Base-by-base conservation (phyloP, 148 eudicot genomes). In the Salicornia ramosissima region DNA sequence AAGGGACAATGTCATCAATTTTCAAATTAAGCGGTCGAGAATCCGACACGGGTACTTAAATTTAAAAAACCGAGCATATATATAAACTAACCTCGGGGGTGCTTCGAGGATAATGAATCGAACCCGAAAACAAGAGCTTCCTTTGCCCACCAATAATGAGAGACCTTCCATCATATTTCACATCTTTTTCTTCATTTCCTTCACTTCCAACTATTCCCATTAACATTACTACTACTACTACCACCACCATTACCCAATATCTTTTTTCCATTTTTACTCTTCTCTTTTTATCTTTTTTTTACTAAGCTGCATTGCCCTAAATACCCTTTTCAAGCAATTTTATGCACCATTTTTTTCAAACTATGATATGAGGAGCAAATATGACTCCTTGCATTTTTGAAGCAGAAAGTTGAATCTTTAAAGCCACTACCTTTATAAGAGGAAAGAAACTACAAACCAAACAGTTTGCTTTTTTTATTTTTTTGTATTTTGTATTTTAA, bases 81-180 rank as follows among this genome's bases (percentile, higher is more conserved):
- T 18, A 8, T 3, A 53, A 21, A 59, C 51, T 10, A 75, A 92
- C 97, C 89, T 89, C 73, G 56, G 96, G 93, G 24, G 96, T 87
- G 62, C 91, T 87, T 19, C 97, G 88, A 62, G 97, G 92, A 73
- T 91, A 91, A 56, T 88, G 96, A 77, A 91, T 85, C 25, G 96
- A 89, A 57, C 96, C 97, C 9, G 97, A 92, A 43, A 92, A 84
- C 42, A 92, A 65, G n/a, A 92, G 73, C 59, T 76, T 82, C 50
- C 87, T 70, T 62, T 81, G 74, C 1, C 91, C 94, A 59, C 74
- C 80, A 47, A 92, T 83, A 10, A 86, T 78, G 29, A 90, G 69
- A 7, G 97, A 88, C 80, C 96, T 79, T 24, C 96, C 93, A 74
- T 92, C 97, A 49, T 89, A 89, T 1, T 64, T 83, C 28, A 87